Evolutionary conservation across 2,329 filamentous ascomycete genomes (phyloP), one percentile per base, ranked within the genome.

Genomic region (Penicillium vulpinum): DNA sequence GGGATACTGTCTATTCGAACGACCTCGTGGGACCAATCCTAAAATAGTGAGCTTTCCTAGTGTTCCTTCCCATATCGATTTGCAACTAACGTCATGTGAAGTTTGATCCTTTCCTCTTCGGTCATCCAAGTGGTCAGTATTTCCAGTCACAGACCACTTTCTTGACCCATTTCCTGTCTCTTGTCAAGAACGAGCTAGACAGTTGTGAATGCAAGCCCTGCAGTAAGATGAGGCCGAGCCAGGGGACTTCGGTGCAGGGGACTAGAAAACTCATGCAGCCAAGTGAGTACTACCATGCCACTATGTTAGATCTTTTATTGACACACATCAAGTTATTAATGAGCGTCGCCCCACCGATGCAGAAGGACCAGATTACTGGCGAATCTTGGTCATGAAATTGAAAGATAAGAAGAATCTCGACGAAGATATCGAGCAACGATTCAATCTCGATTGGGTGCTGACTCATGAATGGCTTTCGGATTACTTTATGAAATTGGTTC

Each of bases 391-490:
- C 8, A 74, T 79, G 59, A 77, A 78, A 52, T 71, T 86, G 5
- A 76, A 79, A 40, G 69, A 71, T 0, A 67, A 74, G 4, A 70
- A 71, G 0, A 64, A 54, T 0, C 49, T 83, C 0, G 78, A 83
- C 43, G 73, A 80, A 51, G 54, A 68, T 0, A 80, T 87, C 28
- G 62, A 67, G 9, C 83, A 87, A 56, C 70, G 70, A 0, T 63
- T 77, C 16, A 85, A 81, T 24, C 77, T 84, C 59, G 84, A 87
- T 61, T 87, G 84, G 84, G 72, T 78, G 36, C 76, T 80, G 0
- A 81, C 83, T 41, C 75, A 78, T 18, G 68, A 77, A 4, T 65
- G 70, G 5, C 70, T 85, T 0, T 67, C 73, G 0, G 64, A 72
- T 3, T 65, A 78, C 18, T 68, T 86, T 0, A 68, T 74, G 5